These are phyloP conservation scores for Termitomyces sp. DNA, from an alignment of 768 basidiomycete species.

Conservation along the genomic window DNA sequence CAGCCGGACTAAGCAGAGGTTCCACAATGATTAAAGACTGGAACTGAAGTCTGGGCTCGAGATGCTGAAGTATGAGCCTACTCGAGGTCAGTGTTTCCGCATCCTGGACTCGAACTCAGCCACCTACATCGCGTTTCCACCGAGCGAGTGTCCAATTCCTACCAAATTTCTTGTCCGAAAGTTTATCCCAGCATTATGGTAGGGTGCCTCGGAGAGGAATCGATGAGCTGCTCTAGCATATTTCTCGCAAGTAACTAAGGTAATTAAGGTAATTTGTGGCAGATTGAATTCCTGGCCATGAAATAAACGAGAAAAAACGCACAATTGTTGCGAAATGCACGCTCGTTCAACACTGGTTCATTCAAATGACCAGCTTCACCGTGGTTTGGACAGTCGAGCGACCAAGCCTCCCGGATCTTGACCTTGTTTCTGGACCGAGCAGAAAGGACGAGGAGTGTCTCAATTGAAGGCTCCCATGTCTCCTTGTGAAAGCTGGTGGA, in stretches of 20 bases:
- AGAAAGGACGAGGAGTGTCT: constrained; percentile 36
- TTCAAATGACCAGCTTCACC: constrained; percentile 57
- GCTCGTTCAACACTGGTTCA: constrained; percentile 33
- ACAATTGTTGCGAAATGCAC: constrained; percentile 44
- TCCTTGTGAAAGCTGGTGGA: constrained; percentile 75
- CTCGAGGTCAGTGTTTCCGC: not conserved
- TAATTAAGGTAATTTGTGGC: not conserved
- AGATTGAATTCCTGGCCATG: not conserved
- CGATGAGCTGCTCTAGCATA: constrained; percentile 56
- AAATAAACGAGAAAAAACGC: constrained; percentile 12
- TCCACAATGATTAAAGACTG: constrained; percentile 54
- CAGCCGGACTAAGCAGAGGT: constrained; percentile 54
- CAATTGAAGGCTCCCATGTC: constrained; percentile 61
- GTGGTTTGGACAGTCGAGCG: constrained; percentile 70
- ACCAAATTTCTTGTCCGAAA: constrained; percentile 48
- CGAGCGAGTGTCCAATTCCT: constrained; percentile 66
- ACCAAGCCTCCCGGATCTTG: constrained; percentile 56
- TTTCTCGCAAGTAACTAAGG: constrained; percentile 62
- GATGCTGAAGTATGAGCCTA: constrained; percentile 49
- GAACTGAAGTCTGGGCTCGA: constrained; percentile 42
- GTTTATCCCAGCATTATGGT: constrained; percentile 34
- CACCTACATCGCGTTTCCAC: constrained; percentile 58
- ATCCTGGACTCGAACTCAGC: not conserved
- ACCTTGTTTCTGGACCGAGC: constrained; percentile 13
- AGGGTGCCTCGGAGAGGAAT: constrained; percentile 42